Base-by-base conservation (phyloP, 345 rosid species). In the Hibiscus mutabilis region DNA sequence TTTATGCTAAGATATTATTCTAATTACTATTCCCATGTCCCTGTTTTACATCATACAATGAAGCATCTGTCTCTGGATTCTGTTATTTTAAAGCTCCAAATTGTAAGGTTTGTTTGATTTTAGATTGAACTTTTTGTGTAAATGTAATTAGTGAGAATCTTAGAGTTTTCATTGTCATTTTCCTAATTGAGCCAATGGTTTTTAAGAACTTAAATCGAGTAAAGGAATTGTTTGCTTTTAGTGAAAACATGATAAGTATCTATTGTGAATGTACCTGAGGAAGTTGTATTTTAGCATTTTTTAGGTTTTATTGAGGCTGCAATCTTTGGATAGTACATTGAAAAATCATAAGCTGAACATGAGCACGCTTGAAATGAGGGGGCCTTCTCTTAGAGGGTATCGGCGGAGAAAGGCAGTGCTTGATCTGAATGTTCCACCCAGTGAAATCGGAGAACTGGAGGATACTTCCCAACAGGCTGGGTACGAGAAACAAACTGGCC, bases 371-470 rank as follows among this genome's bases (percentile, higher is more conserved):
- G 79, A 78, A 19, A 49, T 12, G 4, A 86, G 81, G 74, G 74
- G 67, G 22, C 69, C 83, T 74, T 71, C 83, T 27, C 29, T 84
- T 46, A 82, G 86, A 70, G 89, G 84, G 53, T 82, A 78, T 70
- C 75, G 89, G 53, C 79, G 90, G 62, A 87, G 86, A 85, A 89
- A 80, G 80, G 58, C 78, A 3, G 37, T 67, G 61, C 76, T 73
- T 60, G 88, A 90, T 76, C 76, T 90, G 58, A 86, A 84, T 66
- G 80, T 66, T 52, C 88, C 88, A 19, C 86, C 85, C 2, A 55
- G 52, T 79, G 96, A 88, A 79, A 76, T 18, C 67, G 80, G 89
- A 74, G 84, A 84, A 27, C 85, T 75, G 15, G 87, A 78, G 80
- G 96, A 89, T 46, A 80, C 84, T 68, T 90, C 92, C 1, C 77